Conservation (phyloP, 192 early-diverging fungal genomes). For the Linnemannia zychae region DNA sequence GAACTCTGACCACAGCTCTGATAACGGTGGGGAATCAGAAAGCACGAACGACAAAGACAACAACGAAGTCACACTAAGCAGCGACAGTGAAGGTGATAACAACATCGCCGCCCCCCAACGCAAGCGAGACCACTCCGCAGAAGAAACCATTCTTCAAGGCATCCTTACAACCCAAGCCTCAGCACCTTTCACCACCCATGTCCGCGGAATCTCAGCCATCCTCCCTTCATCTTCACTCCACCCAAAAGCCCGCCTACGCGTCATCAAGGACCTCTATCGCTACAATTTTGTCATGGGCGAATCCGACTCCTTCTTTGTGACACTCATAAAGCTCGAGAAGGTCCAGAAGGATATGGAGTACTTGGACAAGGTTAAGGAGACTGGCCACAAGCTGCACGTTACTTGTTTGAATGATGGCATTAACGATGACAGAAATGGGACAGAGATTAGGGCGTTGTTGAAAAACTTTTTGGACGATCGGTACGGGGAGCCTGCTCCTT, state of each 20-base stretch:
- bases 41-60: background rate
- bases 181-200: background rate
- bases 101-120: background rate
- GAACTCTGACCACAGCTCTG: background rate
- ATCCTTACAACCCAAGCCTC: background rate
- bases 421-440: background rate
- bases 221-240: background rate
- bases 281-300: background rate
- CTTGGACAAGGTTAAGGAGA: background rate
- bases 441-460: background rate
- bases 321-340: background rate
- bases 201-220: background rate
- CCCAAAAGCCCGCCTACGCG: background rate
- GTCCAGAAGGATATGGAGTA: background rate
- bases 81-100: background rate
- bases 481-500: background rate
- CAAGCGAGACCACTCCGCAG: background rate
- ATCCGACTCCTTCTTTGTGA: background rate
- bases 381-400: background rate
- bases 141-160: background rate
- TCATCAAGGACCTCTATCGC: background rate
- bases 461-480: background rate
- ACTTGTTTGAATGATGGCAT: background rate
- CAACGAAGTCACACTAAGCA: background rate
- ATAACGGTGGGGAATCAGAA: background rate